phyloP scores from a whole-genome alignment of 192 early-diverging fungal genomes.

The Dispira parvispora region DNA sequence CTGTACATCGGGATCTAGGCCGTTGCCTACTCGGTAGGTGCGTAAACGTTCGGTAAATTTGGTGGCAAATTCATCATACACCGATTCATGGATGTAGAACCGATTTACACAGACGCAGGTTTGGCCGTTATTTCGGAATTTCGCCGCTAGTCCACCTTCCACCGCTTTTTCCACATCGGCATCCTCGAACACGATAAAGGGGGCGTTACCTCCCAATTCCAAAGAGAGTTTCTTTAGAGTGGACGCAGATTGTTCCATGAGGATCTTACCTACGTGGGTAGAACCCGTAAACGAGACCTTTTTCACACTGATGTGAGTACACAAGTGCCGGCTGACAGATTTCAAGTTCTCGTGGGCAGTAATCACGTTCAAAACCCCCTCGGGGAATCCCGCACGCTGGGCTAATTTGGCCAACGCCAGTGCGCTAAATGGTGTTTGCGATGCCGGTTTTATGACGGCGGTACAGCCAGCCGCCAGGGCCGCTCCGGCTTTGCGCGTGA shows the following conservation, averaged over 20 bases:
- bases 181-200: slow-evolving; percentile 63
- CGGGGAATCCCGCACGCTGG: slow-evolving; percentile 38
- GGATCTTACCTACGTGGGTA: slow-evolving; percentile 44
- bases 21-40: slow-evolving; percentile 53
- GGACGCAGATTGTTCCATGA: slow-evolving; percentile 39
- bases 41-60: slow-evolving; percentile 40
- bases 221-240: slow-evolving; percentile 62
- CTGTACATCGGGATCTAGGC: slow-evolving; percentile 39
- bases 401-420: slow-evolving; percentile 34
- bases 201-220: slow-evolving; percentile 78
- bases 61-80: slow-evolving; percentile 48
- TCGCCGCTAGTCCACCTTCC: slow-evolving; percentile 38
- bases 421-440: slow-evolving; percentile 17
- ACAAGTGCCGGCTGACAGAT: slow-evolving; percentile 40
- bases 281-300: slow-evolving; percentile 74
- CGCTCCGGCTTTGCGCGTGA: slow-evolving; percentile 54
- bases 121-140: slow-evolving; percentile 64
- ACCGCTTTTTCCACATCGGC: slow-evolving; percentile 55
- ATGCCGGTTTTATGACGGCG: background rate
- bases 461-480: slow-evolving; percentile 65
- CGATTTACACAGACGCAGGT: slow-evolving; percentile 66
- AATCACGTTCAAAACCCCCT: slow-evolving; percentile 51
- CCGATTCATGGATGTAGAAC: slow-evolving; percentile 49
- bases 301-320: slow-evolving; percentile 34
- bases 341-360: slow-evolving; percentile 31